Evolutionary conservation across 2,329 filamentous ascomycete genomes (phyloP).

Genomic region (Colletotrichum tanaceti): DNA sequence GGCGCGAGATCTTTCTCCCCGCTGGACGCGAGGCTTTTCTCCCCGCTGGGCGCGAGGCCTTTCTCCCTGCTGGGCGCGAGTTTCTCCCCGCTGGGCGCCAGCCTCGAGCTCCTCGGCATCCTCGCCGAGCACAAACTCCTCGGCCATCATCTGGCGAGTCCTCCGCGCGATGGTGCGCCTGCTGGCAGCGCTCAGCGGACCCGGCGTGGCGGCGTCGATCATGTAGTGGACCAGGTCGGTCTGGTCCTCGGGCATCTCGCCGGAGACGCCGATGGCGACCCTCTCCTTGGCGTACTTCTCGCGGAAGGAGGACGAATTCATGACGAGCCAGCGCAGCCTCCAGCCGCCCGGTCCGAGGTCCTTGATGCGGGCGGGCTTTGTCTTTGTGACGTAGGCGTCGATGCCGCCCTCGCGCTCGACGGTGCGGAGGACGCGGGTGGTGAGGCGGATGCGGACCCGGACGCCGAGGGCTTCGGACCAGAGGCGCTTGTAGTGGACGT

Average conservation of each 20-base stretch:
- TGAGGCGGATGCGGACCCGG: slow-evolving; percentile 75
- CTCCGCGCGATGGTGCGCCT: slow-evolving; percentile 51
- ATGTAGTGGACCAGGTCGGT: slow-evolving; percentile 55
- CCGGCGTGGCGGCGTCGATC: slow-evolving; percentile 56
- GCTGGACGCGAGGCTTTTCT: too few relatives aligned
- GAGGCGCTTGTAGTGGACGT: slow-evolving; percentile 76
- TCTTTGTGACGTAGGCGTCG: slow-evolving; percentile 89
- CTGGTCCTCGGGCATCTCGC: slow-evolving; percentile 51
- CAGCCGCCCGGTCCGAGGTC: slow-evolving; percentile 92
- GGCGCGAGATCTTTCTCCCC: too few relatives aligned
- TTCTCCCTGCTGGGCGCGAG: too few relatives aligned
- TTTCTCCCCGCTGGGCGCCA: too few relatives aligned
- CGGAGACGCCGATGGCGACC: slow-evolving; percentile 69
- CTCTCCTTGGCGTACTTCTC: slow-evolving; percentile 73
- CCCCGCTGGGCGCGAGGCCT: too few relatives aligned
- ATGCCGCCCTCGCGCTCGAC: slow-evolving; percentile 89
- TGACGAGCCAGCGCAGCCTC: slow-evolving; percentile 88
- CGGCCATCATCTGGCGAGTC: slow-evolving; percentile 54
- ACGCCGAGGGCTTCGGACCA: slow-evolving; percentile 72
- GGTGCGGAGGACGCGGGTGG: slow-evolving; percentile 75
- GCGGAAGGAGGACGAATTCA: slow-evolving; percentile 78
- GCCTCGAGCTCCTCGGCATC: slow-evolving; percentile 51
- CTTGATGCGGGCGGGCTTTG: slow-evolving; percentile 80
- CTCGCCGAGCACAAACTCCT: slow-evolving; percentile 61
- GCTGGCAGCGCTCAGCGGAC: slow-evolving; percentile 48